Conservation (phyloP, 2,329 filamentous ascomycete genomes). For the Pyrenophora tritici-repentis region DNA sequence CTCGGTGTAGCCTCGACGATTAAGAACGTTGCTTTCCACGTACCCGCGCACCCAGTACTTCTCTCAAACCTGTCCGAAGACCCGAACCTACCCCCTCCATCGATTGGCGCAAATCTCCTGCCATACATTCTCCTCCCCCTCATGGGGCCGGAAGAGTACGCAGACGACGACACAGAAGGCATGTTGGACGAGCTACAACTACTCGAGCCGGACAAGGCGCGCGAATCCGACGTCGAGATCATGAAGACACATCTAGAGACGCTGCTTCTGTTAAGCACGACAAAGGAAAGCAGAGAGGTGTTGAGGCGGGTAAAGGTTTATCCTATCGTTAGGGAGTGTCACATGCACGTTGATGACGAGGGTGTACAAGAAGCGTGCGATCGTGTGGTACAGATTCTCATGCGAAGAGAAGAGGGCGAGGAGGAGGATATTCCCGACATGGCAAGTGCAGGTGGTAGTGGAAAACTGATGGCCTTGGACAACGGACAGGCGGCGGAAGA, state of each 20-base stretch:
- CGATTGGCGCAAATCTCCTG: conserved; percentile 76
- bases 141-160: conserved; percentile 84
- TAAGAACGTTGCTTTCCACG: conserved; percentile 89
- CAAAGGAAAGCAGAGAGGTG: conserved; percentile 72
- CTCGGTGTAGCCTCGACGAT: conserved; percentile 96
- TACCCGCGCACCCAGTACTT: conserved; percentile 72
- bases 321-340: conserved; percentile 84
- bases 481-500: conserved; percentile 21
- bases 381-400: conserved; percentile 84
- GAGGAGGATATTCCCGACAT: conserved; percentile 51
- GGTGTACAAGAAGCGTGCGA: conserved; percentile 84
- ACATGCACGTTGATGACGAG: conserved; percentile 77
- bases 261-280: conserved; percentile 79
- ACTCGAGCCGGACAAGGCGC: conserved; percentile 83
- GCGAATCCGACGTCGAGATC: conserved; percentile 77
- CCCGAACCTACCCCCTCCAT: conserved; percentile 48
- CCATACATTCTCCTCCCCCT: conserved; percentile 89
- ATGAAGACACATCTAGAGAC: conserved; percentile 90
- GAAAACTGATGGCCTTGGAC: conserved; percentile 36
- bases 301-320: conserved; percentile 83
- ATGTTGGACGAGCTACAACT: conserved; percentile 93
- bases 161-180: conserved; percentile 79
- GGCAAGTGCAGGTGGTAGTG: conserved; percentile 24
- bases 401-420: conserved; percentile 73
- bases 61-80: conserved; percentile 54